phyloP scores from a whole-genome alignment of 176 grass and related monocot genomes.

The Poa annua region DNA sequence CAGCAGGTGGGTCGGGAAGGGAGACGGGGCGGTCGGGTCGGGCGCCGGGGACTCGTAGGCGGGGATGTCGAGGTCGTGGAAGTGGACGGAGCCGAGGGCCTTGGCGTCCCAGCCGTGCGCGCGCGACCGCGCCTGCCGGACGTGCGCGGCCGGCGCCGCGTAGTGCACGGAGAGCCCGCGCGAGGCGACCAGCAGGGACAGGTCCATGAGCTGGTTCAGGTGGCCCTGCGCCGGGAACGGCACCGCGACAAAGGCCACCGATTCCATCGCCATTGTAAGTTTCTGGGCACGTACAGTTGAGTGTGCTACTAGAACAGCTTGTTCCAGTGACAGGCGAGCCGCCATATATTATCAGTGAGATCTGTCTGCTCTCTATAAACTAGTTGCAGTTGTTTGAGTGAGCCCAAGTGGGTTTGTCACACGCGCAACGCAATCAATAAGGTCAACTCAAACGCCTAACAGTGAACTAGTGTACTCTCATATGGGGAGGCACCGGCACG shows the following conservation, averaged over 20 bases:
- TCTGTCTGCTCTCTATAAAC: not conserved
- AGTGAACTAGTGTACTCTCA: no score
- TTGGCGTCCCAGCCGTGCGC: conserved; percentile 2
- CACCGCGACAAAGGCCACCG: conserved; percentile 13
- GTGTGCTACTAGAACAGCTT: not conserved
- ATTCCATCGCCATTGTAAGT: conserved; percentile 16
- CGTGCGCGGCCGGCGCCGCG: conserved; percentile 25
- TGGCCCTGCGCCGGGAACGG: conserved; percentile 23
- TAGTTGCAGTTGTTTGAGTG: not conserved
- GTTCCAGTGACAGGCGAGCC: not conserved
- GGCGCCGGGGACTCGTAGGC: conserved; percentile 34
- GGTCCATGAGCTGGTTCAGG: conserved; percentile 32
- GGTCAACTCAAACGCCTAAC: no score
- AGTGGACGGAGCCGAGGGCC: not conserved
- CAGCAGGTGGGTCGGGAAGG: conserved; percentile 49
- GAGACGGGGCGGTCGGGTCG: conserved; percentile 6
- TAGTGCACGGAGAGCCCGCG: conserved; percentile 50
- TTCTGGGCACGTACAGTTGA: not conserved
- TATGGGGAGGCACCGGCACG: no score
- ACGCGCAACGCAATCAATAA: no score
- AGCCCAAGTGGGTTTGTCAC: no score
- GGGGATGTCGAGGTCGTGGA: conserved; percentile 45
- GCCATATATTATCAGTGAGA: not conserved
- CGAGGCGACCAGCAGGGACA: conserved; percentile 5
- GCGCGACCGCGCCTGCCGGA: conserved; percentile 4